phyloP scores from a whole-genome alignment of 306 rosid species.

The Neltuma alba region DNA sequence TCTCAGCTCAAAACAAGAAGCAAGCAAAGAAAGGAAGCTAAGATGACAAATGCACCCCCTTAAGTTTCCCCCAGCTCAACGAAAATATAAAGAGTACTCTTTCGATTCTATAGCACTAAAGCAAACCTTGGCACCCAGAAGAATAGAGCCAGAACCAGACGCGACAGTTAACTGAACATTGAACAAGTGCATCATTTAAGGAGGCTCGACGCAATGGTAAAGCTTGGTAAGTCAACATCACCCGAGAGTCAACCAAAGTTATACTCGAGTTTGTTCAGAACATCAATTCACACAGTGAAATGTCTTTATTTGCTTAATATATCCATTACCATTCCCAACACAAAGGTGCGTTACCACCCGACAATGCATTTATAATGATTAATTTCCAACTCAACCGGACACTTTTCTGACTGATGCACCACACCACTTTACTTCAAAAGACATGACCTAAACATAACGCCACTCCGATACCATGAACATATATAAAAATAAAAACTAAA shows the following conservation, averaged over 20 bases:
- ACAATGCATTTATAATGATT: background rate
- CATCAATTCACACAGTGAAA: background rate
- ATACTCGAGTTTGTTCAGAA: background rate
- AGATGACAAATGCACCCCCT: background rate
- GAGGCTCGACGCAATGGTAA: background rate
- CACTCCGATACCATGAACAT: background rate
- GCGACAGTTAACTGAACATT: background rate
- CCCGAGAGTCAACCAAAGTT: constrained; percentile 19
- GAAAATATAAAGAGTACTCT: background rate
- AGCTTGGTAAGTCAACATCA: background rate
- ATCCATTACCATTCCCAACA: background rate
- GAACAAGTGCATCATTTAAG: constrained; percentile 5
- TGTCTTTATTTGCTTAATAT: background rate
- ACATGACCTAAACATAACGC: background rate
- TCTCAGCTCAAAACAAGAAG: constrained; percentile 23
- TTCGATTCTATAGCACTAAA: background rate
- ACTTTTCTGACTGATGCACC: background rate
- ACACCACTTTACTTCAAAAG: background rate
- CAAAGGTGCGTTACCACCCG: background rate
- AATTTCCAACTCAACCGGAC: background rate
- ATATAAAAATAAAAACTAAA: background rate
- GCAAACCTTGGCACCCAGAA: background rate
- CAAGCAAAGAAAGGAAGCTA: background rate
- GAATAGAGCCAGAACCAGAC: background rate
- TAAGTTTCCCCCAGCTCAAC: background rate